Conservation (phyloP, 352 stramenopile genomes). For the Hyaloperonospora arabidopsidis region DNA sequence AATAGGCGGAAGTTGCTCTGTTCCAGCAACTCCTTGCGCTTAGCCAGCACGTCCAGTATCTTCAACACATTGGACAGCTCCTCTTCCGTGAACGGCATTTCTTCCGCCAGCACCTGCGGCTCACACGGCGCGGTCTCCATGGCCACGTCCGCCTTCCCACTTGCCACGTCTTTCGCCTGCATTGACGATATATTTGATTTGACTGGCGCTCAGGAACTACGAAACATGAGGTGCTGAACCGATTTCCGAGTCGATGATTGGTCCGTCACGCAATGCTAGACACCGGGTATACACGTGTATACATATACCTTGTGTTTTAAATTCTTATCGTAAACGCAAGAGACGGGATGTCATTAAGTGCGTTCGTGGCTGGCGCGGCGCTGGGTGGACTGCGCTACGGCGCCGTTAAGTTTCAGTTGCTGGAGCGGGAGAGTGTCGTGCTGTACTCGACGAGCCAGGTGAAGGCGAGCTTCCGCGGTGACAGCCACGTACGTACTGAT, state of each 20-base stretch:
- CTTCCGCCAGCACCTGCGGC: slow-evolving; percentile 13
- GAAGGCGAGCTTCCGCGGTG: slow-evolving; percentile 47
- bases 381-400: slow-evolving; percentile 59
- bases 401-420: slow-evolving; percentile 57
- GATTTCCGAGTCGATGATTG: no score
- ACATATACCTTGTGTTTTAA: no score
- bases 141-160: not conserved
- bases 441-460: slow-evolving; percentile 56
- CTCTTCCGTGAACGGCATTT: slow-evolving; percentile 69
- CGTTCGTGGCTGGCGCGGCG: slow-evolving; percentile 60
- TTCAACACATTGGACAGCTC: slow-evolving; percentile 55
- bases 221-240: no score
- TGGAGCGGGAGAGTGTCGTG: slow-evolving; percentile 63
- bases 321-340: slow-evolving; percentile 7
- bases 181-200: no score
- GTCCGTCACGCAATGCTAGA: no score
- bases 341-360: slow-evolving; percentile 50
- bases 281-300: not conserved
- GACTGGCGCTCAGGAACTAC: no score
- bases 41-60: slow-evolving; percentile 50
- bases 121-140: slow-evolving; percentile 21
- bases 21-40: slow-evolving; percentile 50
- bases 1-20: slow-evolving; percentile 67
- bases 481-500: slow-evolving; percentile 25
- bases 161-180: no score